Conservation (phyloP, 1,284 basidiomycete genomes). For the Stereum hirsutum region DNA sequence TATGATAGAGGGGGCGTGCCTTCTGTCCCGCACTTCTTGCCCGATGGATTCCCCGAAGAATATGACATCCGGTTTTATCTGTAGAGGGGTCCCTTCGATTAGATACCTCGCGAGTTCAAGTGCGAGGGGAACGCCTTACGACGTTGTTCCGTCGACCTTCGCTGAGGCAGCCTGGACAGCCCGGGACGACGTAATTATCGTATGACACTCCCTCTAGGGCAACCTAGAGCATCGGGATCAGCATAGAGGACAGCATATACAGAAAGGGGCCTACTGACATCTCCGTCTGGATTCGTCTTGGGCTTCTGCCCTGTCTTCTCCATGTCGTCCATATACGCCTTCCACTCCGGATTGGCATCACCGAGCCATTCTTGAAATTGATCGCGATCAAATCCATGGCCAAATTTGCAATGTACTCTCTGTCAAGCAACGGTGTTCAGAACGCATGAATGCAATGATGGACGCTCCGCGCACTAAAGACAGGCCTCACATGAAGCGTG, state of each 20-base stretch:
- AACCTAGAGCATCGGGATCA: conserved; percentile 36
- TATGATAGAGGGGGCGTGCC: conserved; percentile 40
- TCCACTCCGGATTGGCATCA: conserved; percentile 73
- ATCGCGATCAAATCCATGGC: conserved; percentile 59
- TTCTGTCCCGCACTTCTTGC: conserved; percentile 49
- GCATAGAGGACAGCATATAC: background rate
- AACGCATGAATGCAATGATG: background rate
- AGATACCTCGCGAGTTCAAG: background rate
- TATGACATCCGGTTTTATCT: conserved; percentile 80
- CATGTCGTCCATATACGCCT: conserved; percentile 56
- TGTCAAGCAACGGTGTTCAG: conserved; percentile 19
- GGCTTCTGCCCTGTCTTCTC: conserved; percentile 54
- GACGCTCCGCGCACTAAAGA: background rate
- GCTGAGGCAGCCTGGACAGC: conserved; percentile 55
- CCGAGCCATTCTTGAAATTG: conserved; percentile 72
- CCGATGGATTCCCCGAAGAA: conserved; percentile 88
- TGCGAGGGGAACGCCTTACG: background rate
- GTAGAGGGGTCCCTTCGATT: background rate
- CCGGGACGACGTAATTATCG: conserved; percentile 70
- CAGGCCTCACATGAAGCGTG: conserved; percentile 64
- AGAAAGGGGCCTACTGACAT: conserved; percentile 40
- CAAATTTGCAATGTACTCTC: conserved; percentile 67
- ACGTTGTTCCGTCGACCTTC: conserved; percentile 39
- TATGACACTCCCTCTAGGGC: conserved; percentile 71
- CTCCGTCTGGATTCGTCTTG: conserved; percentile 88